Base-by-base conservation (phyloP, 2,329 filamentous ascomycete species). In the Talaromyces pinophilus region DNA sequence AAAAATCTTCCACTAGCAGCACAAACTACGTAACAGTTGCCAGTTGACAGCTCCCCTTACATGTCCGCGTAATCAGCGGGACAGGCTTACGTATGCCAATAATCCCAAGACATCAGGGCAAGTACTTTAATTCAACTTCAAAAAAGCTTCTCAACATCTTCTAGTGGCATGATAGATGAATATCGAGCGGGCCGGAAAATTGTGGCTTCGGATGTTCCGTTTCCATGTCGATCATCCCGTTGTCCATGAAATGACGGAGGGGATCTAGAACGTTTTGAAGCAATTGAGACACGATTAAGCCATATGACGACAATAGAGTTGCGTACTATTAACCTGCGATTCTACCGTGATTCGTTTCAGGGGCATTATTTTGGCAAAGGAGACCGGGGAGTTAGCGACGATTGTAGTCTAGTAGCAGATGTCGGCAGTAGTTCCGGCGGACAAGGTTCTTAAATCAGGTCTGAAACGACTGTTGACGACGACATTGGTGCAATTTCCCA, bases 51-150 rank as follows among this genome's bases (percentile, higher is more conserved):
- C 25, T 25, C 25, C 25, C 25, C 25, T 25, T 25, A 46, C 17
- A 46, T 46, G 25, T 50, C 46, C 22, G 19, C 22, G 46, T 50
- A 50, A 50, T 50, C 13, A 15, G 46, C 46, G 46, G 46, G 46
- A 22, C 19, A 15, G 13, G 19, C 11, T 15, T 50, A 50, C 46
- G 46, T 50, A 50, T 25, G 46, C 19, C n/a, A 22, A 46, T 46
- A 22, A 46, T 1, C 2, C 4, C 46, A 25, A 22, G 19, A 50
- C 46, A 25, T 5, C 19, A 50, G 11, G n/a, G 4, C 11, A 25
- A 50, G 22, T 50, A 50, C 46, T 25, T 50, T 50, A 50, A 50
- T 50, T 50, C 22, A 50, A 50, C 46, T 13, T 50, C 46, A 50
- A 25, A 48, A 19, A 48, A 25, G 19, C 46, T 48, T 48, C n/a